Evolutionary conservation across 148 eudicot species (phyloP).

Genomic region (Rhododendron henanense): DNA sequence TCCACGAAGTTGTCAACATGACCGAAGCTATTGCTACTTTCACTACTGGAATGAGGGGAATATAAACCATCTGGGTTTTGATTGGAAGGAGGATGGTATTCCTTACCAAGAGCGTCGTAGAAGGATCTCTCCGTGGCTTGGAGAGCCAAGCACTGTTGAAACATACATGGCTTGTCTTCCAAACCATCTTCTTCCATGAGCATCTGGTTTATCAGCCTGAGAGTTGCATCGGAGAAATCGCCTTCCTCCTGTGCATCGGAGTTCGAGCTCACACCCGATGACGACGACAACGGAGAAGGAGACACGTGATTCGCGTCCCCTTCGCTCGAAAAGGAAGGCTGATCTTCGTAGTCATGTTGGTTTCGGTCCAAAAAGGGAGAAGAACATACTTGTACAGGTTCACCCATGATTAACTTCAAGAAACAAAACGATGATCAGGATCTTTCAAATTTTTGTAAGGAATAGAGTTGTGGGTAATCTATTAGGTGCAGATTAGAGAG

Average conservation of each 20-base stretch:
- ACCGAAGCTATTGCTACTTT: background rate
- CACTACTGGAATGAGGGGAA: background rate
- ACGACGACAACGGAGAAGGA: background rate
- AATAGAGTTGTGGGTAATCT: background rate
- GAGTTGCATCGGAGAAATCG: conserved; percentile 44
- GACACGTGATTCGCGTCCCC: background rate
- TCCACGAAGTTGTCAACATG: background rate
- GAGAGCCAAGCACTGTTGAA: conserved; percentile 39
- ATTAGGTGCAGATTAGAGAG: no score
- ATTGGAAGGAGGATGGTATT: conserved; percentile 1
- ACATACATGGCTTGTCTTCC: conserved; percentile 36
- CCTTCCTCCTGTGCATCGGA: conserved; percentile 7
- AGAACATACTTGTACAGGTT: conserved; percentile 15
- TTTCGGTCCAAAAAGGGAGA: conserved; percentile 14
- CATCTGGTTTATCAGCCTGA: conserved; percentile 46
- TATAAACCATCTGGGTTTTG: conserved; percentile 4
- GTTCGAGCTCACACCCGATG: conserved; percentile 4
- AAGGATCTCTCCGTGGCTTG: conserved; percentile 66
- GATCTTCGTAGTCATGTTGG: conserved; percentile 10
- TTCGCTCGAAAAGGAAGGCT: conserved; percentile 6
- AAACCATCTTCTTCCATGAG: conserved; percentile 55
- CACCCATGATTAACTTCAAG: background rate
- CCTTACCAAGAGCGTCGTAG: conserved; percentile 43
- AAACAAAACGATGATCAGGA: background rate
- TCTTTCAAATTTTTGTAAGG: background rate